These are phyloP conservation scores for Beta corolliflora DNA, from an alignment of 179 eudicot species.

Conservation along the genomic window DNA sequence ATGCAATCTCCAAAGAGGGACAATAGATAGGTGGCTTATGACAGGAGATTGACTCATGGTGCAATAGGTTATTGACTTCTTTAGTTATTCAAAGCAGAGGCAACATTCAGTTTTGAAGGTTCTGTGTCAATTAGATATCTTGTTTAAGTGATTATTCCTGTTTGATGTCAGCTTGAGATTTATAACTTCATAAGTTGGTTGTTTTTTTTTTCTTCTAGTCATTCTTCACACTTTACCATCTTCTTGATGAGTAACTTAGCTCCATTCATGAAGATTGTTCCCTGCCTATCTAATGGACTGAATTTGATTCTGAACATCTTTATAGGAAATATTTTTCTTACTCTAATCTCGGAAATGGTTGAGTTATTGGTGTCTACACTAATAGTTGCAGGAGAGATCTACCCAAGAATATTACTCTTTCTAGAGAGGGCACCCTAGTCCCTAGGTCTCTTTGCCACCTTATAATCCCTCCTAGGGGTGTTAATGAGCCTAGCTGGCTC, in stretches of 20 bases:
- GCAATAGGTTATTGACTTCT: too few species aligned
- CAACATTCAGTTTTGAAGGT: too few species aligned
- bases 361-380: neutral
- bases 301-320: neutral
- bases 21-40: too few species aligned
- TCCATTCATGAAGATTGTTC: neutral
- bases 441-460: too few species aligned
- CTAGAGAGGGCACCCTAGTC: too few species aligned
- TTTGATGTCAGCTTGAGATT: neutral
- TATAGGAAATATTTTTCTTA: neutral
- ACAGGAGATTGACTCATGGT: too few species aligned
- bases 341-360: neutral
- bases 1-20: too few species aligned
- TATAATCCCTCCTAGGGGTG: too few species aligned
- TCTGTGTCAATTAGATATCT: too few species aligned
- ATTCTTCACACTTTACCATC: neutral
- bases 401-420: neutral
- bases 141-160: neutral
- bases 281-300: neutral
- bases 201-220: too few species aligned
- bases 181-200: neutral
- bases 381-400: neutral
- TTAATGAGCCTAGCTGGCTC: too few species aligned
- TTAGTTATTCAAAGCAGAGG: too few species aligned
- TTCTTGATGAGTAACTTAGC: neutral